phyloP scores from a whole-genome alignment of 1,284 basidiomycete species.

The Ganoderma leucocontextum region DNA sequence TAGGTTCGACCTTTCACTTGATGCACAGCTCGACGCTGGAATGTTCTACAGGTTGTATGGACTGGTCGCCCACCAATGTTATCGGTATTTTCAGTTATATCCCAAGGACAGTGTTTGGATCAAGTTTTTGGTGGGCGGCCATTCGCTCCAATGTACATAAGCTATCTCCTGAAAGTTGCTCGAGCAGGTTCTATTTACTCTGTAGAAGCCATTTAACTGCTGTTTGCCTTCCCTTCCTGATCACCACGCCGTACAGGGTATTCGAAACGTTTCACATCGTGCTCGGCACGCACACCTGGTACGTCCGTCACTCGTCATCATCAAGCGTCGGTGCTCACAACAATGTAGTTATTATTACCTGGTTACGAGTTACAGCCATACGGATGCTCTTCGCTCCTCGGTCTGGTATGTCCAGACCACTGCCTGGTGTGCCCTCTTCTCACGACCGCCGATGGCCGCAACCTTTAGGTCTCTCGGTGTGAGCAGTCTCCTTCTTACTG shows the following conservation, averaged over 20 bases:
- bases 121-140: conserved; percentile 2
- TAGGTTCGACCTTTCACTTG: background rate
- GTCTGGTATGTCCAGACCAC: conserved; percentile 7
- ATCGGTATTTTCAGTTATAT: conserved; percentile 15
- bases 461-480: conserved; percentile 16
- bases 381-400: background rate
- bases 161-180: background rate
- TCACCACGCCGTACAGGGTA: background rate
- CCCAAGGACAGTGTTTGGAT: conserved; percentile 2
- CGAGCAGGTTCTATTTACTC: background rate
- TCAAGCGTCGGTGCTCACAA: background rate
- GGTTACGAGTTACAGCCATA: background rate
- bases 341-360: conserved; percentile 15
- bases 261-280: conserved; percentile 18
- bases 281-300: conserved; percentile 11
- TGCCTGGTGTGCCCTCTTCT: background rate
- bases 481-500: background rate
- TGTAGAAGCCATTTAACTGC: background rate
- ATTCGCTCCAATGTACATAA: too few species aligned
- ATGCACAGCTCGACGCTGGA: background rate
- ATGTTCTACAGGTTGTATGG: conserved; percentile 7
- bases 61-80: conserved; percentile 13
- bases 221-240: background rate
- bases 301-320: background rate
- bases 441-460: background rate